These are phyloP conservation scores for Pontederia paniculata DNA, from an alignment of 176 grass and related monocot species.

Conservation along the genomic window DNA sequence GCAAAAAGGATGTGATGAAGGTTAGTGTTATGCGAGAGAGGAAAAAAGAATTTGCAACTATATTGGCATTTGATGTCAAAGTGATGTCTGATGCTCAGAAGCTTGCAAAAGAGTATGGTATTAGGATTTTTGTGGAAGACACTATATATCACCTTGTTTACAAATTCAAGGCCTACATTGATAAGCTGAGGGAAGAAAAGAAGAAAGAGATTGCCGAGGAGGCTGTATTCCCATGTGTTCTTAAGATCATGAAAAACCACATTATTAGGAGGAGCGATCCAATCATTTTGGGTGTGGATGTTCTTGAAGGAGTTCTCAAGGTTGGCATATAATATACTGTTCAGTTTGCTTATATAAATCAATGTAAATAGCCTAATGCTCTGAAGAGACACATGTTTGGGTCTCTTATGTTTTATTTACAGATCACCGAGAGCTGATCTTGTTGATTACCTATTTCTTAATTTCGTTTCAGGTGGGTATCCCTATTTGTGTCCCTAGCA, in stretches of 20 bases:
- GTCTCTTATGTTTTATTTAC: too few species aligned
- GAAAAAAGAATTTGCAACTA: constrained; percentile 90
- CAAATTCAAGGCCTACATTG: constrained; percentile 84
- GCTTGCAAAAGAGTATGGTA: constrained; percentile 74
- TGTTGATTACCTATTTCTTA: too few species aligned
- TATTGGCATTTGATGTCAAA: constrained; percentile 99
- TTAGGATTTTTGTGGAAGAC: constrained; percentile 85
- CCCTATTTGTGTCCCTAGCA: constrained; percentile 66
- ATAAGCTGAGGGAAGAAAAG: constrained; percentile 69
- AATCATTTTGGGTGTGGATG: constrained; percentile 83
- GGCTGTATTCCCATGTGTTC: constrained; percentile 78
- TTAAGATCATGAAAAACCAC: constrained; percentile 84
- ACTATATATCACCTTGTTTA: constrained; percentile 91
- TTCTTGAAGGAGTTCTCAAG: constrained; percentile 80
- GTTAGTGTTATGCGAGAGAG: constrained; percentile 91
- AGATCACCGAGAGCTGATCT: too few species aligned
- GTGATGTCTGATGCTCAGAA: constrained; percentile 81
- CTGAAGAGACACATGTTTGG: too few species aligned
- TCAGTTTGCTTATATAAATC: too few species aligned
- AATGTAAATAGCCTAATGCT: too few species aligned
- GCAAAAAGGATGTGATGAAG: constrained; percentile 97
- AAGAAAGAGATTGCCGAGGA: constrained; percentile 82
- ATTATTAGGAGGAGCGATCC: constrained; percentile 91
- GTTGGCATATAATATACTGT: constrained; percentile 38
- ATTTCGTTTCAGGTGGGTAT: constrained; percentile 68